Conservation (phyloP, 768 basidiomycete genomes). For the Russula brevipes region DNA sequence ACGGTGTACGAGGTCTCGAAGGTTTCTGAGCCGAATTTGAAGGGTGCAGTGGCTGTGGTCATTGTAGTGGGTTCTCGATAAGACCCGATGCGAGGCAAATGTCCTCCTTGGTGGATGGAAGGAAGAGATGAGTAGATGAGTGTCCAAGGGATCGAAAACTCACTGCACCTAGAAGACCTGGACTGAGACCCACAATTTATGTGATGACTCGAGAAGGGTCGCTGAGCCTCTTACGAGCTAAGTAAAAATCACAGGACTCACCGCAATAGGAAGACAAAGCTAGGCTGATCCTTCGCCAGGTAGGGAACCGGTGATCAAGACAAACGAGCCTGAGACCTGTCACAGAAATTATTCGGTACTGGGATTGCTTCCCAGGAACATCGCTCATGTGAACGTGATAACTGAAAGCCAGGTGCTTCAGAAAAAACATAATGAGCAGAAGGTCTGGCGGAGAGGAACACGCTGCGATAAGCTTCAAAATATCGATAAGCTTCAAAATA, state of each 20-base stretch:
- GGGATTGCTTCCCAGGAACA: not conserved
- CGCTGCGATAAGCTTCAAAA: no score
- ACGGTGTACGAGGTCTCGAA: slow-evolving; percentile 14
- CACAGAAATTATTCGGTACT: not conserved
- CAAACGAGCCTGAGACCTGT: not conserved
- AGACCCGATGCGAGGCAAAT: not conserved
- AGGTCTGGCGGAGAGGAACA: no score
- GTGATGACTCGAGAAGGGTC: no score
- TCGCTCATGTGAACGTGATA: not conserved
- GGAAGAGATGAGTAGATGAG: not conserved
- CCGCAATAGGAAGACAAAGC: not conserved
- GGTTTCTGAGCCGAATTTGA: slow-evolving; percentile 21
- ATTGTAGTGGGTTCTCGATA: not conserved
- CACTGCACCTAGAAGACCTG: not conserved
- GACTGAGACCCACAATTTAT: not conserved
- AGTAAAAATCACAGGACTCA: not conserved
- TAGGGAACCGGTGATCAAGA: no score
- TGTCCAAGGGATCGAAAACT: no score
- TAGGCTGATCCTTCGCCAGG: not conserved
- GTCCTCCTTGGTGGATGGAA: not conserved
- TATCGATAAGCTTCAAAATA: no score
- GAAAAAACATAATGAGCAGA: no score
- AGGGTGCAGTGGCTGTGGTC: slow-evolving; percentile 11
- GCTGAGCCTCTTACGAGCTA: no score
- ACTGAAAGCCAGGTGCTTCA: no score